Base-by-base conservation (phyloP, 176 grass and related monocot genomes). In the Rhynchospora tenuis region DNA sequence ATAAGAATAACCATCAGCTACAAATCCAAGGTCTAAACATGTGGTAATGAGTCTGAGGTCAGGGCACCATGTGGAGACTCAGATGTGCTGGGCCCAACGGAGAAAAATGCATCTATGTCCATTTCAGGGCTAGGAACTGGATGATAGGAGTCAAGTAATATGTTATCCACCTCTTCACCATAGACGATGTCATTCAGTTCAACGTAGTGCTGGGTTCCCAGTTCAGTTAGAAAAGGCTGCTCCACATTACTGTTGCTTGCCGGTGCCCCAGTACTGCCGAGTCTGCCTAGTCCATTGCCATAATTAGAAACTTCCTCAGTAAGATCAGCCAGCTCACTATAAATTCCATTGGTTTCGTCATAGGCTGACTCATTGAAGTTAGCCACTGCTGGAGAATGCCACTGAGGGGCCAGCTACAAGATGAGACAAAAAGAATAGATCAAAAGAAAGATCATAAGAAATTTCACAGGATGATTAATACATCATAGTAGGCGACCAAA, bases 121-220 rank as follows among this genome's bases (percentile, higher is more conserved):
- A 57, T 38, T n/a, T 61, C 46, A 20, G 77, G 52, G 9, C 52
- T 80, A 2, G 51, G 2, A 31, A 15, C 16, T 42, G 55, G 9
- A 45, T 80, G 0, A 24, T 3, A 42, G 56, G n/a, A 80, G 9
- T 57, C 50, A 1, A 11, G 47, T 9, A 55, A 68, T 11, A 29
- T 54, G 16, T 24, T 1, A 1, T 78, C 74, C 33, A 38, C 5
- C 50, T 17, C 50, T 1, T 11, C 4, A 17, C 10, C 74, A 57
- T 11, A 57, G 16, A 62, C 9, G 56, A 98, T 55, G 79, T 93
- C 90, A 74, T 87, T 89, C 29, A 94, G 78, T 64, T 91, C 88
- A 22, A 92, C 2, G 83, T 57, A 94, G 22, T 98, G 71, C 63
- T 90, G 86, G 79, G 71, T 14, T 0, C 81, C 78, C 22, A 90